Conservation (phyloP, 208 protist genomes). For the Acanthamoeba castellanii region DNA sequence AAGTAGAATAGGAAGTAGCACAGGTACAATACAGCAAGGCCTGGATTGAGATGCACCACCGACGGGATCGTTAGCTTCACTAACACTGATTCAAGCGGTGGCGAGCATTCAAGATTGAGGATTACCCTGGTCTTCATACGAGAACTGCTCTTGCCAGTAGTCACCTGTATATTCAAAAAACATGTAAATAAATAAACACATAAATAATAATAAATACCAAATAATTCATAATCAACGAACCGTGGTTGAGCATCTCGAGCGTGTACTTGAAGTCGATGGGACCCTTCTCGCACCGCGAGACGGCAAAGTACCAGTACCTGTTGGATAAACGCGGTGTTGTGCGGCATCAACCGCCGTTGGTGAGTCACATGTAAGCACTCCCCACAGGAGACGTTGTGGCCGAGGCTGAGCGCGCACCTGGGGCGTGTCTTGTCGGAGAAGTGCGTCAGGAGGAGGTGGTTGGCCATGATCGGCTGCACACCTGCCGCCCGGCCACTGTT, state of each 20-base stretch:
- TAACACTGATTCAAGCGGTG: too few relatives aligned
- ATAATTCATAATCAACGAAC: too few relatives aligned
- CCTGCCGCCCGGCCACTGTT: neutral
- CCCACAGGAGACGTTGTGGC: neutral
- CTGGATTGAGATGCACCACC: neutral
- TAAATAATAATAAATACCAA: neutral
- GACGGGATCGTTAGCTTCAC: too few relatives aligned
- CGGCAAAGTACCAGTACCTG: constrained; percentile 37
- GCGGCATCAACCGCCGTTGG: too few relatives aligned
- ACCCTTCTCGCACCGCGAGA: constrained; percentile 2
- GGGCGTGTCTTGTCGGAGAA: neutral
- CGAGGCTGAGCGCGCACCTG: neutral
- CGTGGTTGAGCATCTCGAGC: constrained; percentile 15
- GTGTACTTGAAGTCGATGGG: neutral
- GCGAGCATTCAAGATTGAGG: neutral
- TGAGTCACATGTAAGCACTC: too few relatives aligned
- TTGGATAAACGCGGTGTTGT: neutral
- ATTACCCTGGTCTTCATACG: constrained; percentile 29
- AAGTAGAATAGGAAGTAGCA: neutral
- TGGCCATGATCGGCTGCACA: neutral
- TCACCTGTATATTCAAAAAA: neutral
- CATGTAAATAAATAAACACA: neutral
- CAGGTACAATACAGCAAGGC: neutral
- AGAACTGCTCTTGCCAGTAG: constrained; percentile 35
- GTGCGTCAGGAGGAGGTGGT: neutral